These are phyloP conservation scores for Solanum paucissectum DNA, from an alignment of 257 asterid species.

Conservation along the genomic window DNA sequence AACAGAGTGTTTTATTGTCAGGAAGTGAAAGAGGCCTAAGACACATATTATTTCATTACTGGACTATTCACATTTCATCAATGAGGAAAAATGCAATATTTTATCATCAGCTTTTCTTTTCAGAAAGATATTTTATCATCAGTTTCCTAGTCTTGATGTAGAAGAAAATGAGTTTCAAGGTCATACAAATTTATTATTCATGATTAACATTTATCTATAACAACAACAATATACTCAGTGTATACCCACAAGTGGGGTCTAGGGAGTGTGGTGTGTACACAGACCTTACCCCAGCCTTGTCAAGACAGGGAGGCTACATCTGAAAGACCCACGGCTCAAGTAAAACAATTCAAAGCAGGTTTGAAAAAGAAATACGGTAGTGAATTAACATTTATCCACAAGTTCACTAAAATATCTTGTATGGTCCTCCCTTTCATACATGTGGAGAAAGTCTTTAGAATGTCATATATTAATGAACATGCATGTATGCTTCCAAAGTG, in stretches of 20 bases:
- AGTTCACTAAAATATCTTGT: not conserved
- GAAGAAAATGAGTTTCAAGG: not conserved
- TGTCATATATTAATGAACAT: not conserved
- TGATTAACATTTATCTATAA: not conserved
- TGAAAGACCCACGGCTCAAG: not conserved
- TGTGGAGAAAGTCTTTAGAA: not conserved
- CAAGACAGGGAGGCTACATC: not conserved
- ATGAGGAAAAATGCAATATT: conserved; percentile 10
- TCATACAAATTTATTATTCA: not conserved
- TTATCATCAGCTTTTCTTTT: conserved; percentile 1
- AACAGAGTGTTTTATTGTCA: not conserved
- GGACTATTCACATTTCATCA: not conserved
- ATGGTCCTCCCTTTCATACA: not conserved
- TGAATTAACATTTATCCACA: not conserved
- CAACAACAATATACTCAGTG: not conserved
- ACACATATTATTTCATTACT: not conserved
- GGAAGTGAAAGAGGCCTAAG: not conserved
- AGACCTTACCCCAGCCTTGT: too few relatives aligned
- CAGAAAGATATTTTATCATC: not conserved
- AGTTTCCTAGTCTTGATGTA: not conserved
- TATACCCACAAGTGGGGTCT: not conserved
- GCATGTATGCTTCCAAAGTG: not conserved
- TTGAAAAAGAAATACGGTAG: not conserved
- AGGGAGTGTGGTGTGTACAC: not conserved
- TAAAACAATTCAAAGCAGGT: not conserved